Evolutionary conservation across 1,284 basidiomycete species (phyloP), one percentile per base, ranked within the genome.

Genomic region (Fomitopsis pinicola): DNA sequence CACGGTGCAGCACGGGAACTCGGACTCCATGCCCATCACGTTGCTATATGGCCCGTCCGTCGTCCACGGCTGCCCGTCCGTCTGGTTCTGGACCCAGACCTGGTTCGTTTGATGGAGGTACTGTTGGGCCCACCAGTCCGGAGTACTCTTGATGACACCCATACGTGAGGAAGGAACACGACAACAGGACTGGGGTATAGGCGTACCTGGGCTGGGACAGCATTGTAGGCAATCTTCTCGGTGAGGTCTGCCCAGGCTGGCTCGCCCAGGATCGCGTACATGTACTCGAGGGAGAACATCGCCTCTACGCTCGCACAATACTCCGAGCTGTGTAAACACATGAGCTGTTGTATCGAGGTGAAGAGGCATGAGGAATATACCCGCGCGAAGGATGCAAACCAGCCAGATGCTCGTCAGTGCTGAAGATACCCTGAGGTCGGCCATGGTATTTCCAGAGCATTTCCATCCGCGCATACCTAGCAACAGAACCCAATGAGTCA

Each of bases 31-130:
- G 19, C 71, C 83, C 61, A 85, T 85, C 5, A 85, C 82, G 63
- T 85, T 85, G 0, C 82, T 82, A 66, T 84, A 83, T 2, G 81
- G 35, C 30, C 56, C 42, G 56, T 62, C 50, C 46, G 60, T n/a
- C 48, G 35, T 38, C 28, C 52, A 56, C 22, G 50, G 28, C n/a
- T 6, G n/a, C 67, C 82, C 66, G 56, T 84, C 81, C 80, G 82
- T 4, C 71, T 77, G 83, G 66, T 83, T 84, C 71, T 80, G 77
- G 6, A 82, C 76, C 1, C 80, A 81, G 55, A 86, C 80, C 64
- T 86, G 84, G 67, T 85, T 87, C 67, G 84, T 80, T 64, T 85
- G 80, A 63, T 86, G 85, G 17, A 86, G 71, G 67, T 86, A 86
- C 64, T 85, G 83, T 12, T 82, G 74, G 0, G 81, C 79, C 83